Evolutionary conservation across 225 moss, liverwort and hornwort species (phyloP).

Genomic region (Rhytidiadelphus loreus): DNA sequence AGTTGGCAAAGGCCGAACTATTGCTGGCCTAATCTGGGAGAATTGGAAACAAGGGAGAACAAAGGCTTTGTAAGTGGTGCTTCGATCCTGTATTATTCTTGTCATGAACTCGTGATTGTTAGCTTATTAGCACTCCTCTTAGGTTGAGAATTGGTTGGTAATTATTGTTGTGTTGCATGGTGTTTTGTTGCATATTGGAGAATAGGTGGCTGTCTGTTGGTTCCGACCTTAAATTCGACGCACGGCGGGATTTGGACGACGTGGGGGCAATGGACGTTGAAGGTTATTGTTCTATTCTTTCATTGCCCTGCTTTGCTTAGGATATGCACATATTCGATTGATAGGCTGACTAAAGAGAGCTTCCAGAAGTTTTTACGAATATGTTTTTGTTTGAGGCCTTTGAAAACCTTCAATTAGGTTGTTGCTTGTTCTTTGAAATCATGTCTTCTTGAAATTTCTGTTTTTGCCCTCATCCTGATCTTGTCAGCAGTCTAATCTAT

Average conservation of each 20-base stretch:
- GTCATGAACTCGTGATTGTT: neutral
- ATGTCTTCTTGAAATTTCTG: neutral
- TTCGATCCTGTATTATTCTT: neutral
- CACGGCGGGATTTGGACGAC: conserved; percentile 94
- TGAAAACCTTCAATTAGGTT: neutral
- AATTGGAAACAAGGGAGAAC: conserved; percentile 93
- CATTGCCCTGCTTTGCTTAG: neutral
- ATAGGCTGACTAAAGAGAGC: neutral
- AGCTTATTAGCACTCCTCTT: neutral
- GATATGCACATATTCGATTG: neutral
- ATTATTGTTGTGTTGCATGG: neutral
- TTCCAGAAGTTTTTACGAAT: neutral
- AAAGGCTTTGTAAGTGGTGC: conserved; percentile 64
- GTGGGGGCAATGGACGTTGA: conserved; percentile 75
- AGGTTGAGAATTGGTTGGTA: neutral
- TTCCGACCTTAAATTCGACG: conserved; percentile 98
- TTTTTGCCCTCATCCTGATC: neutral
- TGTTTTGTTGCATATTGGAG: conserved; percentile 13
- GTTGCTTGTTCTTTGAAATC: neutral
- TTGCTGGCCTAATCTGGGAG: conserved; percentile 98
- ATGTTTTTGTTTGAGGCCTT: neutral
- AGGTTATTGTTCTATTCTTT: conserved; percentile 27
- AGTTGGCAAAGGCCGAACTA: conserved; percentile 97
- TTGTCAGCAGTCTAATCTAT: conserved; percentile 4
- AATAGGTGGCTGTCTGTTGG: conserved; percentile 95